A percentile compares a stretch with the other conserved stretches of the same genome.
Evolutionary conservation across 768 basidiomycete species (phyloP).

Genomic region (Psilocybe subaeruginosa): DNA sequence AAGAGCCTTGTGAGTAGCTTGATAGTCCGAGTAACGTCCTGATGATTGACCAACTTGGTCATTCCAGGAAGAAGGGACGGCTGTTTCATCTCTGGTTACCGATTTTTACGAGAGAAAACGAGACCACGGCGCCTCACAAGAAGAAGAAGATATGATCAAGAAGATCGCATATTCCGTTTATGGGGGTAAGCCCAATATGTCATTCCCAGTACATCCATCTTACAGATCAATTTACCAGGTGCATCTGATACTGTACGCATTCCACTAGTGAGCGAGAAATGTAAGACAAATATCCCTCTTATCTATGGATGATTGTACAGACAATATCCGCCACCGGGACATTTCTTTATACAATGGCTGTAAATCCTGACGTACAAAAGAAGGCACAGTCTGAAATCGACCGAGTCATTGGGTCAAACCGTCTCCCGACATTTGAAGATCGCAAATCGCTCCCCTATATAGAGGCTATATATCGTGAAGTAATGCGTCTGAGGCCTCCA

Average conservation of each 20-base stretch:
- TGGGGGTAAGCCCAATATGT: conserved; percentile 13
- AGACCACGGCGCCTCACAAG: conserved; percentile 5
- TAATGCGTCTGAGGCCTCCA: conserved; percentile 6
- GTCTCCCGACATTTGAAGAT: conserved; percentile 36
- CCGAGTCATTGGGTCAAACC: conserved; percentile 32
- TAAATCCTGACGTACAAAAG: conserved; percentile 35
- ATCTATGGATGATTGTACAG: conserved; percentile 15
- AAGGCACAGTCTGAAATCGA: conserved; percentile 47
- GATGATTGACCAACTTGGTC: background rate
- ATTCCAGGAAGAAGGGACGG: conserved; percentile 15
- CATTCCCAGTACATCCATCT: background rate
- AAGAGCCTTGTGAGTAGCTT: background rate
- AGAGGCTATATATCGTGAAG: conserved; percentile 18
- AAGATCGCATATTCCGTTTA: conserved; percentile 20
- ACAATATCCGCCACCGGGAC: conserved; percentile 31
- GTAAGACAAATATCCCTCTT: too few species aligned
- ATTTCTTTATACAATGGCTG: conserved; percentile 43
- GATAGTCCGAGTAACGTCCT: background rate
- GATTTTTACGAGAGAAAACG: conserved; percentile 20
- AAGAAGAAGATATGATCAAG: conserved; percentile 13
- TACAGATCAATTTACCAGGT: background rate
- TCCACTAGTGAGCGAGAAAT: background rate
- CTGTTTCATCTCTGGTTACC: conserved; percentile 14
- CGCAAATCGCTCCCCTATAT: conserved; percentile 34
- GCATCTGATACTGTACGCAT: conserved; percentile 13